Evolutionary conservation across 164 flowering plant genomes (phyloP), one percentile per base, ranked within the genome.

Genomic region (Stephania japonica): DNA sequence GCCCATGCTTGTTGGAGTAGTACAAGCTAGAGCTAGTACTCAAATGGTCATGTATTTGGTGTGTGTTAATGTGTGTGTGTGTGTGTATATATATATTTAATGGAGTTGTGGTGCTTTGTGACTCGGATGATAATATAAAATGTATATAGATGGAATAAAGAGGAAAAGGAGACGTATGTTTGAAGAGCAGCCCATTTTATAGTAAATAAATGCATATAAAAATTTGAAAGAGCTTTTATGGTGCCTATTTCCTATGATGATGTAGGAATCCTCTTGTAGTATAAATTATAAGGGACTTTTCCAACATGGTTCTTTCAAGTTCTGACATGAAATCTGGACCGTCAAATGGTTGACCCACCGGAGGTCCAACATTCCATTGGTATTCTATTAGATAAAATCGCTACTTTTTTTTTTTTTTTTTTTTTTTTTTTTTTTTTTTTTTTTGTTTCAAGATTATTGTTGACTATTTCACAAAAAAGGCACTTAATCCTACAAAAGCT

Each of bases 1-100:
- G 44, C 83, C 87, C 91, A 88, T 88, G n/a, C 42, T 69, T 72
- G 73, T 68, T 11, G 53, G 53, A 67, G 26, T 24, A 6, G 19
- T 67, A 63, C 38, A 19, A 41, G 50, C 32, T 9, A 27, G 49
- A 27, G 42, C 50, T 70, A 80, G 42, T 75, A 78, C 73, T 77
- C 12, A 16, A 61, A 19, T 56, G 47, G 42, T 70, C 49, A 74
- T 74, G 53, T 43, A 56, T 13, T 56, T 56, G 21, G 53, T 47
- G 16, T 47, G 16, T 47, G 53, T 47, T 47, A 47, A 9, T 9
- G 53, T 47, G 16, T 14, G 53, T 47, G 1, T 13, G 3, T 56
- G 4, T 56, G 67, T 74, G 42, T 73, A n/a, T n/a, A n/a, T n/a
- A n/a, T n/a, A n/a, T n/a, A n/a, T 73, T 77, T 71, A 32, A 5